phyloP scores from a whole-genome alignment of 129 eudicot species.

The Daucus carota region DNA sequence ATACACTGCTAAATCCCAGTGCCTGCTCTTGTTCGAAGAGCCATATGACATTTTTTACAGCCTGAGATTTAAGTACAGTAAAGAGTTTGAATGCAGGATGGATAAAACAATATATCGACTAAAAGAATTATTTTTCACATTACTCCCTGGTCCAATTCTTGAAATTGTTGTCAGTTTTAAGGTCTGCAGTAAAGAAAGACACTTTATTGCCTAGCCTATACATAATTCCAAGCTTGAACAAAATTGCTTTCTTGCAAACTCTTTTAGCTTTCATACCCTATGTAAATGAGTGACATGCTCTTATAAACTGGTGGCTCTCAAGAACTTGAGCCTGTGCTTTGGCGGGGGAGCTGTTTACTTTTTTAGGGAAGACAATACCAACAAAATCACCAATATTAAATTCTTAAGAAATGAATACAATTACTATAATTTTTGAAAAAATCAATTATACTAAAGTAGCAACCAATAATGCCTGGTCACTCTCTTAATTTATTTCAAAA shows the following conservation, averaged over 20 bases:
- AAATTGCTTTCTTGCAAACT: not conserved
- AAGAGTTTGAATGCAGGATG: not conserved
- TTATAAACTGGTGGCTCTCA: too few species aligned
- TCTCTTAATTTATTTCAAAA: too few species aligned
- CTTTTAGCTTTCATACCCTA: not conserved
- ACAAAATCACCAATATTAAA: too few species aligned
- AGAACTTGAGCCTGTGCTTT: too few species aligned
- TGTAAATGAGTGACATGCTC: not conserved
- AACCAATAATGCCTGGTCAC: too few species aligned
- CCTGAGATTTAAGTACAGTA: slow-evolving; percentile 36
- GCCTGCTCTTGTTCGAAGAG: slow-evolving; percentile 98
- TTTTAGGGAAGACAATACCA: too few species aligned
- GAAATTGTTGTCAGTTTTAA: not conserved
- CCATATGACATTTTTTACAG: slow-evolving; percentile 85
- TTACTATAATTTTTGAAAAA: not conserved
- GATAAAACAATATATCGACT: not conserved
- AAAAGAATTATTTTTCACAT: not conserved
- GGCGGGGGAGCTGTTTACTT: too few species aligned
- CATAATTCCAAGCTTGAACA: not conserved
- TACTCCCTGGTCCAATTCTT: not conserved
- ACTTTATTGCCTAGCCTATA: not conserved
- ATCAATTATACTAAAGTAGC: too few species aligned
- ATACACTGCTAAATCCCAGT: slow-evolving; percentile 95
- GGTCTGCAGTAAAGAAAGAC: not conserved
- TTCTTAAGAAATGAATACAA: too few species aligned